Evolutionary conservation across 176 grass and related monocot species (phyloP).

Genomic region (Calamus simplicifolius): DNA sequence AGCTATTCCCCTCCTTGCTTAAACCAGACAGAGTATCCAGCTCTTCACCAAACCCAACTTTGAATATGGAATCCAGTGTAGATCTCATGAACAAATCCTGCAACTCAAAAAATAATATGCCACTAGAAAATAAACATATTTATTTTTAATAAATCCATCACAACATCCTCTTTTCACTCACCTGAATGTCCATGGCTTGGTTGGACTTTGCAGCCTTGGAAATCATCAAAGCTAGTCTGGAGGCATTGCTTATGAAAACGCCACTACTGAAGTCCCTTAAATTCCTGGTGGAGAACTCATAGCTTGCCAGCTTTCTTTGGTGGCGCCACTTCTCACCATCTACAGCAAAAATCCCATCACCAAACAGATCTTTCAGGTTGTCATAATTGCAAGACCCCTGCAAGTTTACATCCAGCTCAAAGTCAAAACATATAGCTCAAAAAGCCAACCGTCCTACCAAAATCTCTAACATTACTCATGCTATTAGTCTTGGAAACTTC

Average conservation of each 20-base stretch:
- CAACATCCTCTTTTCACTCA: neutral
- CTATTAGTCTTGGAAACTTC: neutral
- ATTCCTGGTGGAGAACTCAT: slow-evolving; percentile 57
- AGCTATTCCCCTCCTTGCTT: slow-evolving; percentile 23
- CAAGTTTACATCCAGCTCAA: too few relatives aligned
- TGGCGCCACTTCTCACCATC: slow-evolving; percentile 74
- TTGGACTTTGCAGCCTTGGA: slow-evolving; percentile 10
- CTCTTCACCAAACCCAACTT: slow-evolving; percentile 47
- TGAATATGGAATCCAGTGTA: slow-evolving; percentile 69
- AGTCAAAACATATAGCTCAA: too few relatives aligned
- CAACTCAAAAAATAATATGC: neutral
- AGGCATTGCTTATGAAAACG: slow-evolving; percentile 52
- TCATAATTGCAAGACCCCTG: slow-evolving; percentile 7
- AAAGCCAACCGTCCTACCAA: slow-evolving; percentile 16
- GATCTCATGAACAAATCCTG: slow-evolving; percentile 62
- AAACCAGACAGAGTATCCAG: slow-evolving; percentile 32
- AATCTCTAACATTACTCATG: neutral
- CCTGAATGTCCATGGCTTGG: slow-evolving; percentile 36
- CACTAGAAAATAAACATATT: neutral
- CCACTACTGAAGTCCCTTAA: slow-evolving; percentile 60
- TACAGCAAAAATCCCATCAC: slow-evolving; percentile 75
- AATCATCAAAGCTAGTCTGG: slow-evolving; percentile 40
- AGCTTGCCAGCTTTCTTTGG: slow-evolving; percentile 71
- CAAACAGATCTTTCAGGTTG: slow-evolving; percentile 40
- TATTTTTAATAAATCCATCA: too few relatives aligned